A percentile compares a stretch with the other conserved stretches of the same genome.
Evolutionary conservation across 371 early-diverging fungal genomes (phyloP).

Genomic region (Mortierella polycephala): DNA sequence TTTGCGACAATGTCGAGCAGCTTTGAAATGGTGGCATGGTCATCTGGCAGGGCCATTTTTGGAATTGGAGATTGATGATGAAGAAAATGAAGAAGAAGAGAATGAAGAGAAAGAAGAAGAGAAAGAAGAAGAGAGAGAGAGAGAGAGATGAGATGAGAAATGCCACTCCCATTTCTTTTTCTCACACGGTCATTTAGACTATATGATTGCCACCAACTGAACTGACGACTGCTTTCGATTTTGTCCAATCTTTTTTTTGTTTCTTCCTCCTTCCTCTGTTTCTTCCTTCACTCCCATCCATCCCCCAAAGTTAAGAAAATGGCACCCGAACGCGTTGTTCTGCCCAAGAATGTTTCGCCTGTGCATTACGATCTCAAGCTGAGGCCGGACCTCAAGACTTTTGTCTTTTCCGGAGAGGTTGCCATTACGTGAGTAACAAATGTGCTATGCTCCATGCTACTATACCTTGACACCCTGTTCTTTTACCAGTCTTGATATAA

Average conservation of each 20-base stretch:
- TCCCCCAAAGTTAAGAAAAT: constrained; percentile 8
- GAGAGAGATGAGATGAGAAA: constrained; percentile 4
- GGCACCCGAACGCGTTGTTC: constrained; percentile 61
- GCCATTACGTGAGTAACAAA: constrained; percentile 18
- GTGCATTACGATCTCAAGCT: constrained; percentile 78
- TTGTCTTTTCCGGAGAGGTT: constrained; percentile 69
- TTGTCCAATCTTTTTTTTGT: too few species aligned
- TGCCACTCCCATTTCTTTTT: too few species aligned
- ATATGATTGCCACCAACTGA: too few species aligned
- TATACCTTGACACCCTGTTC: background rate
- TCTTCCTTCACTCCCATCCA: background rate
- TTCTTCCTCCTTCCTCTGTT: background rate
- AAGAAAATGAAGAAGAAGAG: background rate
- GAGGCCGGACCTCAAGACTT: constrained; percentile 72
- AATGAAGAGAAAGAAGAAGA: constrained; percentile 5
- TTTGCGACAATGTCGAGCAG: constrained; percentile 15
- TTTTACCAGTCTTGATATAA: background rate
- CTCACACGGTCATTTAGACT: too few species aligned
- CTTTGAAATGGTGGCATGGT: constrained; percentile 3
- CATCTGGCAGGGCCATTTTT: constrained; percentile 17
- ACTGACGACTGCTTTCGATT: too few species aligned
- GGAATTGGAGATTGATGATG: background rate
- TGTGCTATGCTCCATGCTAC: background rate
- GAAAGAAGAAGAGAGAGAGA: constrained; percentile 9
- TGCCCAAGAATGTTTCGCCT: constrained; percentile 80